Percentiles rank a stretch among this genome's conserved stretches.
Evolutionary conservation across 2,329 filamentous ascomycete species (phyloP).

Genomic region (Arachnopeziza araneosa): DNA sequence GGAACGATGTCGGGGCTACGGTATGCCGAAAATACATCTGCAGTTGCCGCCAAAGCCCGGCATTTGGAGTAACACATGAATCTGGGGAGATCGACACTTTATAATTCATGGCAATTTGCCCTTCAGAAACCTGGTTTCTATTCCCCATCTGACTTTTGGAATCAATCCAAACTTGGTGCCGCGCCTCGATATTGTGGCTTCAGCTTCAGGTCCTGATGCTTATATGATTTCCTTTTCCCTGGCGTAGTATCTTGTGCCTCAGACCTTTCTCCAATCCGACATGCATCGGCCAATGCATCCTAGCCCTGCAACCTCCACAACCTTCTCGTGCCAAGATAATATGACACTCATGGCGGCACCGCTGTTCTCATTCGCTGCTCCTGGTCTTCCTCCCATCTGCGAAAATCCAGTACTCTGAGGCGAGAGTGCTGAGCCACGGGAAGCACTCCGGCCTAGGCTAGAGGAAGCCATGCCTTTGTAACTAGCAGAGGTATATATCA

Average conservation of each 20-base stretch:
- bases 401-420: constrained; percentile 78
- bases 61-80: not conserved
- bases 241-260: constrained; percentile 21
- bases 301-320: constrained; percentile 86
- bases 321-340: constrained; percentile 97
- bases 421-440: constrained; percentile 44
- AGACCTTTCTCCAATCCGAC: constrained; percentile 93
- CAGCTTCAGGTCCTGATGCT: not conserved
- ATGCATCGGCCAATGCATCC: constrained; percentile 91
- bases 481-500: constrained; percentile 37
- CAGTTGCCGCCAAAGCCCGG: not conserved
- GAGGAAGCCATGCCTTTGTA: constrained; percentile 79
- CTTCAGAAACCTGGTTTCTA: not conserved
- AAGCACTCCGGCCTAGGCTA: constrained; percentile 24
- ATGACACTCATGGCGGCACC: constrained; percentile 93
- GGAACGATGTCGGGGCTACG: not conserved
- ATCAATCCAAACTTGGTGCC: not conserved
- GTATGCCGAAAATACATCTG: not conserved
- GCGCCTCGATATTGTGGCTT: not conserved
- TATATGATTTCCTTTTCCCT: not conserved
- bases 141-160: not conserved
- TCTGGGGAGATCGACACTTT: not conserved
- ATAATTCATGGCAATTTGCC: not conserved
- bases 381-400: constrained; percentile 59
- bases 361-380: constrained; percentile 57